Evolutionary conservation across 2,329 filamentous ascomycete genomes (phyloP).

Genomic region (Daldinia eschscholtzii): DNA sequence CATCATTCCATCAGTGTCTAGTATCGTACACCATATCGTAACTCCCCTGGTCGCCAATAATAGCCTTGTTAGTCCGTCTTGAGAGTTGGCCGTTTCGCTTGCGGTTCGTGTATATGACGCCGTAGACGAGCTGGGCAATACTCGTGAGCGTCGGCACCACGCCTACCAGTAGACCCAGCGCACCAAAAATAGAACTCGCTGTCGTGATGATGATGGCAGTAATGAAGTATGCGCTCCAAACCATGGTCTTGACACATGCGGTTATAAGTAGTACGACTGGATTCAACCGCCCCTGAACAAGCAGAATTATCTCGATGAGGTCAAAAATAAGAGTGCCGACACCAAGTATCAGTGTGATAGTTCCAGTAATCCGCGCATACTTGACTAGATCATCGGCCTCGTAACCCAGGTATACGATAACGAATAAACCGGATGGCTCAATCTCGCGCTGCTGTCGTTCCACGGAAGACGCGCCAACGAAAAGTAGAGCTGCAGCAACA

Average conservation of each 20-base stretch:
- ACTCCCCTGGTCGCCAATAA: not conserved
- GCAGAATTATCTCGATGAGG: not conserved
- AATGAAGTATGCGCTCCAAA: conserved; percentile 4
- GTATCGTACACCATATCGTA: conserved; percentile 1
- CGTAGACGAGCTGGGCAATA: not conserved
- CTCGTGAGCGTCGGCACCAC: not conserved
- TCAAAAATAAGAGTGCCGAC: not conserved
- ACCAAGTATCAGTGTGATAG: not conserved
- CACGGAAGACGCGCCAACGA: not conserved
- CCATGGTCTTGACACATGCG: not conserved
- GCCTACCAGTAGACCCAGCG: not conserved
- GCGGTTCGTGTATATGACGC: not conserved
- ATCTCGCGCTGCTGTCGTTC: not conserved
- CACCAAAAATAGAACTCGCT: not conserved
- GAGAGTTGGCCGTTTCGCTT: conserved; percentile 3
- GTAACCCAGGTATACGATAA: not conserved
- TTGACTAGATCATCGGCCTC: not conserved
- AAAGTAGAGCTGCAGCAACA: conserved; percentile 25
- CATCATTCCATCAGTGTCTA: not conserved
- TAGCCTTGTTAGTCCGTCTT: not conserved
- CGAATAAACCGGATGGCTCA: not conserved
- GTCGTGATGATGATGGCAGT: not conserved
- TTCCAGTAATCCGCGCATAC: not conserved
- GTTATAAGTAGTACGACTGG: not conserved
- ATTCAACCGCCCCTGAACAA: not conserved